A percentile compares a stretch with the other conserved stretches of the same genome.
Evolutionary conservation across 108 stramenopile species (phyloP).

Genomic region (Conticribra guillardii): DNA sequence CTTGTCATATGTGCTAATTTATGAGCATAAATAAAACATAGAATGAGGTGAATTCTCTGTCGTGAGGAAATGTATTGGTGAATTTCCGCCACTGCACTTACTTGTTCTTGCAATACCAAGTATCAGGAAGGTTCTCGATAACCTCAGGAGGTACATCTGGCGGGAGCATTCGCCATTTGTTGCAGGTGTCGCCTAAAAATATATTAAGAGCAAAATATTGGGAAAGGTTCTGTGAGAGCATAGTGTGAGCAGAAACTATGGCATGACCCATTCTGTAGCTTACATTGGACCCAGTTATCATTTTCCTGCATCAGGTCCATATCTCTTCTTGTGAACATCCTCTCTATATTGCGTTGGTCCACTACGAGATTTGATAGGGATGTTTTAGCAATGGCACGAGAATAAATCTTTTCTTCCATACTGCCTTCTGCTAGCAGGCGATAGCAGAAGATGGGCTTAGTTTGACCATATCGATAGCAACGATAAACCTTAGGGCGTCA

Average conservation of each 20-base stretch:
- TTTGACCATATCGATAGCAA: constrained; percentile 61
- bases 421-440: constrained; percentile 76
- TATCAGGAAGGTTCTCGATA: constrained; percentile 25
- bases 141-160: constrained; percentile 27
- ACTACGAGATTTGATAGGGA: constrained; percentile 65
- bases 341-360: constrained; percentile 60
- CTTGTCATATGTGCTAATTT: constrained; percentile 1
- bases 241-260: neutral
- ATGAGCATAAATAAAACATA: neutral
- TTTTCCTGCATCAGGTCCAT: constrained; percentile 51
- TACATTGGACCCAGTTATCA: constrained; percentile 63
- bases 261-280: constrained; percentile 17
- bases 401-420: constrained; percentile 83
- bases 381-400: constrained; percentile 64
- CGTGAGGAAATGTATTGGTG: too few relatives aligned
- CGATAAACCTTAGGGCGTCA: too few relatives aligned
- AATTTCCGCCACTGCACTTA: constrained; percentile 7
- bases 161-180: constrained; percentile 56
- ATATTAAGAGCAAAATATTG: constrained; percentile 24
- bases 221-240: neutral
- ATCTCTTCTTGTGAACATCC: constrained; percentile 61
- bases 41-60: neutral
- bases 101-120: constrained; percentile 48
- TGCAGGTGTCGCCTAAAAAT: constrained; percentile 38
- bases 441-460: constrained; percentile 68